Base-by-base conservation (phyloP, 192 early-diverging fungal genomes). In the Thoreauomyces humboldtii region DNA sequence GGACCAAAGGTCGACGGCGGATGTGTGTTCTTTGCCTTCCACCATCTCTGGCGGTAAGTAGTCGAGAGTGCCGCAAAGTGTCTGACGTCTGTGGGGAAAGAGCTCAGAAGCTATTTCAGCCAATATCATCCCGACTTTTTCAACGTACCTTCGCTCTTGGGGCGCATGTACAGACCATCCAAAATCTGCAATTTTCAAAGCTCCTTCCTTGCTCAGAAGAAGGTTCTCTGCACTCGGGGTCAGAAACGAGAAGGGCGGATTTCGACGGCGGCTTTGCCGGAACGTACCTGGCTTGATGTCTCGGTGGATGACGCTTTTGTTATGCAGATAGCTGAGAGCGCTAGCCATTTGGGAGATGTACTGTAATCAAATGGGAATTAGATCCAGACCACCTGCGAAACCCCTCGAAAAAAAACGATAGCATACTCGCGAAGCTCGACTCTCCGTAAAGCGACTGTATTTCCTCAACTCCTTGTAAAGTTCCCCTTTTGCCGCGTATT, bases 31-130 rank as follows among this genome's bases (percentile, higher is more conserved):
- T 41, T 83, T 75, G 4, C 89, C 92, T 59, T 95, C 89, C 4
- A 98, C 89, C 89, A 96, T 95, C 80, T 98, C 95, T 15, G 95
- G 95, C 5, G 95, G 88, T 37, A 98, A 72, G 67, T 98, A 98
- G 72, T 98, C 96, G 54, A 96, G 73, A 5, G 96, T 98, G 12
- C 96, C 96, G 65, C 96, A 98, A 19, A 96, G 63, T 0, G 96
- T 98, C 42, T 75, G 77, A 52, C 96, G 82, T 71, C 94, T 88
- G 52, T 46, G 47, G 50, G 45, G 1, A 55, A 63, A 2, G 15
- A 12, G 4, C 11, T 50, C 22, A 22, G 12, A 9, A 50, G 11
- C 9, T 9, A 50, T 17, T 17, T 43, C 21, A 12, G 38, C 38
- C 7, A 7, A 7, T 12, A 17, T 41, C 38, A 29, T 29, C 29